Percentiles rank a stretch among this genome's conserved stretches.
Conservation (phyloP, 129 eudicot genomes). For the Flaveria trinervia region DNA sequence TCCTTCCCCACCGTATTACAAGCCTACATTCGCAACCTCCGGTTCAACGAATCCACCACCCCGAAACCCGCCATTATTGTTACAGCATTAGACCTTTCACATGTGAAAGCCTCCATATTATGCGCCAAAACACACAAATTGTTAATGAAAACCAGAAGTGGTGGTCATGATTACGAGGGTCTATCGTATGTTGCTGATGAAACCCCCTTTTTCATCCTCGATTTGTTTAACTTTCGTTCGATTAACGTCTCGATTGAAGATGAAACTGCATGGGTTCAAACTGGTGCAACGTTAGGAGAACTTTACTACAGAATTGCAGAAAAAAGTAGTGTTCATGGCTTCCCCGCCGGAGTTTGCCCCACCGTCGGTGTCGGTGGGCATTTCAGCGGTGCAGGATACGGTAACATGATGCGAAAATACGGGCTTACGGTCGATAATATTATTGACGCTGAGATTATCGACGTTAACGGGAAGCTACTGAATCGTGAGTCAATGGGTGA, state of each 20-base stretch:
- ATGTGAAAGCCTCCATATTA: neutral
- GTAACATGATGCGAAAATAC: conserved; percentile 7
- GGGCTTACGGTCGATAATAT: neutral
- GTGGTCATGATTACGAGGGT: conserved; percentile 7
- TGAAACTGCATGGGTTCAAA: conserved; percentile 5
- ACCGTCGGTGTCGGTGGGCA: conserved; percentile 8
- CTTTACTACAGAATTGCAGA: neutral
- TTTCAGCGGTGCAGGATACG: neutral
- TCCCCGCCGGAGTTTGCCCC: conserved; percentile 10
- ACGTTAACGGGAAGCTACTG: neutral
- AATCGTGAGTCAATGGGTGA: conserved; percentile 5
- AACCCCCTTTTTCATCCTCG: neutral
- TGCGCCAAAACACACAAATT: conserved; percentile 12
- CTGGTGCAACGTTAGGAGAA: conserved; percentile 2
- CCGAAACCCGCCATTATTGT: conserved; percentile 1
- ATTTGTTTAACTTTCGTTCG: neutral
- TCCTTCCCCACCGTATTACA: conserved; percentile 4
- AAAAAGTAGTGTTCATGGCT: neutral
- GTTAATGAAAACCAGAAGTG: neutral
- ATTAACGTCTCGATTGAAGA: conserved; percentile 4
- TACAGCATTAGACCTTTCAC: conserved; percentile 7
- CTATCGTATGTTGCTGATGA: neutral
- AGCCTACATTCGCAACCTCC: conserved; percentile 11
- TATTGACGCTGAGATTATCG: neutral
- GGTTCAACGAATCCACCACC: conserved; percentile 8